phyloP scores from a whole-genome alignment of 2,329 filamentous ascomycete genomes.

The Trichoderma asperellum region DNA sequence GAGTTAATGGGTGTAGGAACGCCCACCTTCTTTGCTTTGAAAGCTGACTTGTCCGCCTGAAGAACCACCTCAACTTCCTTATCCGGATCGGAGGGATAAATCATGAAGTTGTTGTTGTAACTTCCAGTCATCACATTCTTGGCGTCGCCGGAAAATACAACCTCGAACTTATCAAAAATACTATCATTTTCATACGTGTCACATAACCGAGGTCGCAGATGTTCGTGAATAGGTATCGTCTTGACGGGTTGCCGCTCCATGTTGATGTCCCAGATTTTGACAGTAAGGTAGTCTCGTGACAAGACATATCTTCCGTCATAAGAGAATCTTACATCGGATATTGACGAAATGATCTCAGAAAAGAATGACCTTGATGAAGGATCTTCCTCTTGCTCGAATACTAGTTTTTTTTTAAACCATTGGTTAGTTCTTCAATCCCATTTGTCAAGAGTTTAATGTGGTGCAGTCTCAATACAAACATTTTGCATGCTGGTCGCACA shows the following conservation, averaged over 20 bases:
- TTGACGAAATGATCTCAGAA: constrained; percentile 98
- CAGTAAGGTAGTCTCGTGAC: constrained; percentile 95
- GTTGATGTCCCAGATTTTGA: constrained; percentile 99
- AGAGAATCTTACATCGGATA: constrained; percentile 97
- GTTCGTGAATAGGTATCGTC: constrained; percentile 98
- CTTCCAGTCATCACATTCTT: constrained; percentile 99
- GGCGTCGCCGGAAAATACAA: constrained; percentile 96
- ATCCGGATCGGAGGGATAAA: constrained; percentile 93
- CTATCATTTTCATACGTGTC: constrained; percentile 99
- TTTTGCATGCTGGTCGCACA: constrained; percentile 96
- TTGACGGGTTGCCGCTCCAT: constrained; percentile 98
- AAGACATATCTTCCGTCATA: constrained; percentile 96
- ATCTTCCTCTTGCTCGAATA: constrained; percentile 99
- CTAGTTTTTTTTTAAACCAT: constrained; percentile 52
- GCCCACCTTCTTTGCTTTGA: constrained; percentile 99
- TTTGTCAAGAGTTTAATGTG: not conserved
- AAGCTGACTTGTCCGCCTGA: constrained; percentile 97
- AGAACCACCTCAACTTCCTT: constrained; percentile 97
- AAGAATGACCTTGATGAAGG: constrained; percentile 97
- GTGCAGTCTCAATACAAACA: constrained; percentile 54
- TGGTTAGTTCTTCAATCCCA: not conserved
- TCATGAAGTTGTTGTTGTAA: constrained; percentile 99
- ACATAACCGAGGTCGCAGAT: constrained; percentile 88
- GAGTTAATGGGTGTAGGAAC: constrained; percentile 95
- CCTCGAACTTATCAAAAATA: constrained; percentile 99